Percentiles rank a stretch among this genome's conserved stretches.
Evolutionary conservation across 2,329 filamentous ascomycete species (phyloP).

Genomic region (Trichoderma sp.): DNA sequence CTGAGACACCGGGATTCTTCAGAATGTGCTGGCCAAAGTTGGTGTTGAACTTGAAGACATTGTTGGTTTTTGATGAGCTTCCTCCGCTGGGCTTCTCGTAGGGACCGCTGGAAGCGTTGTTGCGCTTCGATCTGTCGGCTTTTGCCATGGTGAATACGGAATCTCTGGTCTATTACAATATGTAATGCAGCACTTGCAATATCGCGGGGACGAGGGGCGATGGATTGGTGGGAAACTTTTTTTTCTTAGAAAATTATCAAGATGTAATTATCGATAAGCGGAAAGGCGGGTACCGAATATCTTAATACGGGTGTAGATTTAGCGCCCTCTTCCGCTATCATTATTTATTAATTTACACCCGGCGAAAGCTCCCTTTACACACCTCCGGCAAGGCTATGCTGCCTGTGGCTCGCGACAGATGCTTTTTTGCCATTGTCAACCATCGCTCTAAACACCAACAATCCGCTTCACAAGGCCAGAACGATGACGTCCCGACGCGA

Average conservation of each 20-base stretch:
- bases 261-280: conserved; percentile 30
- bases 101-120: conserved; percentile 44
- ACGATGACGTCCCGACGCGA: conserved; percentile 69
- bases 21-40: conserved; percentile 85
- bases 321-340: too few species aligned
- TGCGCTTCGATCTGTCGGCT: conserved; percentile 53
- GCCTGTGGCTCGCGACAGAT: conserved; percentile 8
- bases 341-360: too few species aligned
- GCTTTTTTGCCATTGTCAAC: conserved; percentile 2
- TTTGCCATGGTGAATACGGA: conserved; percentile 51
- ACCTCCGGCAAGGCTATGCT: not conserved
- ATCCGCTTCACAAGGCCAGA: conserved; percentile 15
- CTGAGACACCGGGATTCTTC: conserved; percentile 84
- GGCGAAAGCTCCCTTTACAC: not conserved
- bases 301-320: not conserved
- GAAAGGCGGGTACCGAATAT: not conserved
- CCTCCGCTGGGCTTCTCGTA: conserved; percentile 44
- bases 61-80: conserved; percentile 58
- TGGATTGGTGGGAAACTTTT: conserved; percentile 26
- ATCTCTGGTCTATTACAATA: conserved; percentile 16
- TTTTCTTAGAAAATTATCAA: not conserved
- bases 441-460: not conserved
- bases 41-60: conserved; percentile 97
- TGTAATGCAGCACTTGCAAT: conserved; percentile 21
- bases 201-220: conserved; percentile 22